A percentile compares a stretch with the other conserved stretches of the same genome.
Evolutionary conservation across 2,329 filamentous ascomycete genomes (phyloP).

Genomic region (Botryotinia calthae): DNA sequence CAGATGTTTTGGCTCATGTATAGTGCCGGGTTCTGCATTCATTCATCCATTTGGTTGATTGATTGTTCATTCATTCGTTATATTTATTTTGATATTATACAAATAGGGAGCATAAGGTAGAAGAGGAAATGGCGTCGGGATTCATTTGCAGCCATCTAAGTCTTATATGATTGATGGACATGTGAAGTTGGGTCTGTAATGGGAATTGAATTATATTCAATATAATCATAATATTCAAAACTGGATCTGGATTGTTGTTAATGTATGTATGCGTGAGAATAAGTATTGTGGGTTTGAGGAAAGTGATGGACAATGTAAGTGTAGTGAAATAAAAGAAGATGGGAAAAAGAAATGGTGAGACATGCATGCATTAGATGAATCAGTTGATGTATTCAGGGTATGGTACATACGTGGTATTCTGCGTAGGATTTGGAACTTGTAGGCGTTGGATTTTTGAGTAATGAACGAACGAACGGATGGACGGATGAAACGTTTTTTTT

Average conservation of each 20-base stretch:
- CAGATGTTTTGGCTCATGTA: slow-evolving; percentile 20
- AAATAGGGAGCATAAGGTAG: slow-evolving; percentile 16
- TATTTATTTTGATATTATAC: slow-evolving; percentile 9
- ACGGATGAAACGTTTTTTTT: no score
- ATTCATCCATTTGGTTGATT: background rate
- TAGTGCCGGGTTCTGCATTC: slow-evolving; percentile 1
- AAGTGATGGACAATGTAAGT: background rate
- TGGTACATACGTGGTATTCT: no score
- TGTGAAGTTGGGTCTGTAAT: background rate
- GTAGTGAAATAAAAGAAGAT: background rate
- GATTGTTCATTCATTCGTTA: slow-evolving; percentile 5
- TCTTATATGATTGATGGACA: slow-evolving; percentile 1
- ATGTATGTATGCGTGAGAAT: background rate
- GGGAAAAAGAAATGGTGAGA: background rate
- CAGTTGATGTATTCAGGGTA: background rate
- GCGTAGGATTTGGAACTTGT: no score
- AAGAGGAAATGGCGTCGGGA: slow-evolving; percentile 5
- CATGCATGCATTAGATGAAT: background rate
- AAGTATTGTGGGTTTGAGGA: background rate
- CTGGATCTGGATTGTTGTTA: background rate
- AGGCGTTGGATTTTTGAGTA: no score
- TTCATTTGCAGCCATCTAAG: slow-evolving; percentile 1
- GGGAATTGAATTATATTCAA: background rate
- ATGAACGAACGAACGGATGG: no score
- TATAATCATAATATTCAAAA: slow-evolving; percentile 9